Evolutionary conservation across 1,284 basidiomycete genomes (phyloP), one percentile per base, ranked within the genome.

Genomic region (Termitomyces sp.): DNA sequence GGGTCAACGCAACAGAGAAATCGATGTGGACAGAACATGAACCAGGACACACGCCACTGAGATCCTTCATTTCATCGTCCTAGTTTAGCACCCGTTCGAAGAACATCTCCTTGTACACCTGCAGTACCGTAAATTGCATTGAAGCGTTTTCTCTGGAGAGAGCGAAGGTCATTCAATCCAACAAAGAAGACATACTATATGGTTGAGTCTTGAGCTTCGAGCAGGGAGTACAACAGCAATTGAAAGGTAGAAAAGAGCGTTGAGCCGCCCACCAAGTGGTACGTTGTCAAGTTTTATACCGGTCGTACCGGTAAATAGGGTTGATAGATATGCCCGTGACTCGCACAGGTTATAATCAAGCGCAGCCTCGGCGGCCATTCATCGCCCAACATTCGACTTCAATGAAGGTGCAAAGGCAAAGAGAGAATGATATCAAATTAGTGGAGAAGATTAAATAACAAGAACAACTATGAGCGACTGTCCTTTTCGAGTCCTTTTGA

Each of bases 241-340:
- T n/a, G 13, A 15, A 36, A 49, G 12, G 55, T 3, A 40, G 19
- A 24, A 39, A n/a, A 41, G 12, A 28, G 41, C 52, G 55, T 58
- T 48, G 59, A 46, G 58, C 60, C 60, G 47, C 55, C 34, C 52
- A 60, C 53, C 52, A 53, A 58, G 65, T 65, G 65, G 60, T 62
- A 62, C 57, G 65, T 65, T 64, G 64, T 58, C 62, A 68, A 62
- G 65, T 68, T 68, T 33, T 70, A 67, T 70, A 64, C 68, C 67
- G 67, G 62, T 66, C 50, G 61, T 58, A 60, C 60, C 68, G 68
- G 68, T 62, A 69, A 67, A 67, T 58, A 51, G 26, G 21, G 31
- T 55, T 48, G 55, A 52, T 48, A 24, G 31, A 24, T 24, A 24
- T 5, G 21, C 55, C 36, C 42, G 52, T 56, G 52, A 58, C 24